Evolutionary conservation across 345 rosid genomes (phyloP), one percentile per base, ranked within the genome.

Genomic region (Aegle marmelos): DNA sequence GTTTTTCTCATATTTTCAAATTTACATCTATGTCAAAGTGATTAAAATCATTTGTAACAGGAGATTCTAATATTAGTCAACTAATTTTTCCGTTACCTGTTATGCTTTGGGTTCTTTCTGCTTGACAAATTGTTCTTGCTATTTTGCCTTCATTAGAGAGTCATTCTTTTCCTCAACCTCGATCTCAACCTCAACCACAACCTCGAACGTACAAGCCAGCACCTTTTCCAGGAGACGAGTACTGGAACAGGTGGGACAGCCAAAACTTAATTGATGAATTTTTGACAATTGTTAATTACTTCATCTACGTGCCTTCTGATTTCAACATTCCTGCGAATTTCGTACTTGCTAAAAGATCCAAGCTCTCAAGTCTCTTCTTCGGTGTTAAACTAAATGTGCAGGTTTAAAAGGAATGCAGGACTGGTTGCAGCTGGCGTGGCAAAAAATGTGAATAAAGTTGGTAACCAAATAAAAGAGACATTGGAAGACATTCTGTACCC

Each of bases 371-470:
- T n/a, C 11, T 21, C 1, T 41, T 41, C 48, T 13, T 1, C 17
- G 10, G 25, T 30, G 45, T 2, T 8, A 4, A 63, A 53, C 22
- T 53, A 9, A 71, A 73, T 65, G 25, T 78, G 76, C 88, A 91
- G 95, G 88, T 91, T 88, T 69, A 85, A 81, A 41, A 84, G 92
- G 81, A 91, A 83, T 11, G 90, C 93, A 28, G 79, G 82, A 57
- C 83, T 91, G 25, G 95, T 90, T 24, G 93, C 93, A 10, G 76
- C 95, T 1, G 93, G 92, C 21, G 93, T 88, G 13, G 88, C 84
- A 0, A 90, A 81, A 81, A 90, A 90, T 79, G 77, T 83, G 81
- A 84, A 83, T 37, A 87, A 81, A 84, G 83, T 90, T 1, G 91
- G 92, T 78, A 86, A 72, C 79, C 85, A 88, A 71, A 16, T 90